phyloP scores from a whole-genome alignment of 345 rosid genomes.

The Orychophragmus violaceus region DNA sequence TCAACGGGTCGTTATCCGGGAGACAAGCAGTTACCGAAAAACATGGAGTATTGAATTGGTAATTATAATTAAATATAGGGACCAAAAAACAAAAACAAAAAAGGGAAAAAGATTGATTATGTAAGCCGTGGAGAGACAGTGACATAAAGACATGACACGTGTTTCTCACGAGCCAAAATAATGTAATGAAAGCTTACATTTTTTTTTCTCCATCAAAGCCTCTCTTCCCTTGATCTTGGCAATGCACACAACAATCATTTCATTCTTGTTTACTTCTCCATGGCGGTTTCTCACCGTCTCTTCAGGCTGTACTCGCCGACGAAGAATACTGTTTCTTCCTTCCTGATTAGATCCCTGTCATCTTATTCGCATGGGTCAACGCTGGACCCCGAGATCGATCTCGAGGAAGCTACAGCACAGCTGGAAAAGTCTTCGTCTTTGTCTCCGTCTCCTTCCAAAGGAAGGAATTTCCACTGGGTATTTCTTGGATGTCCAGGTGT shows the following conservation, averaged over 20 bases:
- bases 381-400: conserved; percentile 38
- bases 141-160: conserved; percentile 16
- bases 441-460: conserved; percentile 27
- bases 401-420: conserved; percentile 27
- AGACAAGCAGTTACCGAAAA: neutral
- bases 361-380: conserved; percentile 29
- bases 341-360: conserved; percentile 21
- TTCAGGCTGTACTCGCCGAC: conserved; percentile 16
- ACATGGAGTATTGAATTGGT: neutral
- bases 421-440: conserved; percentile 25
- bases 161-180: conserved; percentile 1
- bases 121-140: neutral
- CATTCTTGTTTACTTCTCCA: neutral
- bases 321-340: conserved; percentile 16
- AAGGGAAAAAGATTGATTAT: too few species aligned
- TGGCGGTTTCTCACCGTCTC: conserved; percentile 37
- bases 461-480: conserved; percentile 75
- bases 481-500: conserved; percentile 98
- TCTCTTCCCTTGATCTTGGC: neutral
- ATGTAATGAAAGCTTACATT: neutral
- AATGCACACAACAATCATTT: neutral
- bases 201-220: neutral
- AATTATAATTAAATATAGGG: neutral
- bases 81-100: neutral
- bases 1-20: neutral